These are phyloP conservation scores for Hibiscus tridactylites DNA, from an alignment of 345 rosid species.

Conservation along the genomic window DNA sequence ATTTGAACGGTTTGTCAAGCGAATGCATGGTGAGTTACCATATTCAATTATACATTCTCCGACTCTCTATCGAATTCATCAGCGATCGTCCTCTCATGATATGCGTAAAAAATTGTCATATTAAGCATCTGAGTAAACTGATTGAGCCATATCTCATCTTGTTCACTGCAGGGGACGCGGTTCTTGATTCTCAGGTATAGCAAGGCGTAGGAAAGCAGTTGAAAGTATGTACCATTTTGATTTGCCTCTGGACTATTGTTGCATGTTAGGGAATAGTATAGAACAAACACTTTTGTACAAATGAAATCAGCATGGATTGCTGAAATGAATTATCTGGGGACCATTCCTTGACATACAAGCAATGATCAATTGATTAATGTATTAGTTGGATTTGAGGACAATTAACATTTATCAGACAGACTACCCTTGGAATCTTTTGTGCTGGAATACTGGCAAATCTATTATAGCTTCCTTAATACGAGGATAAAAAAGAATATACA, in stretches of 20 bases:
- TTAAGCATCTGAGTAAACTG: neutral
- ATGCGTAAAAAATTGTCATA: neutral
- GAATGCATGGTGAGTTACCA: conserved; percentile 68
- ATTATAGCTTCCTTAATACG: too few species aligned
- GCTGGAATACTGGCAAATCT: neutral
- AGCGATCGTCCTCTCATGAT: neutral
- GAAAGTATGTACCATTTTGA: neutral
- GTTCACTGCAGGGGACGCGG: neutral
- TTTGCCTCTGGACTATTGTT: neutral
- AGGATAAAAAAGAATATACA: too few species aligned
- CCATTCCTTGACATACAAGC: neutral
- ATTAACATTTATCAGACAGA: neutral
- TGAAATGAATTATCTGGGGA: neutral
- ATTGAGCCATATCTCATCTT: neutral
- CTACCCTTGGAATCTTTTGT: neutral
- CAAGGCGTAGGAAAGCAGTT: neutral
- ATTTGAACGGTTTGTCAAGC: conserved; percentile 72
- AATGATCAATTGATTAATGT: neutral
- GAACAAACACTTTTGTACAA: conserved; percentile 1
- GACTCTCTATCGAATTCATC: neutral
- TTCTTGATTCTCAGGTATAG: conserved; percentile 1
- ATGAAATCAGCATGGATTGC: neutral
- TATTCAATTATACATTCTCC: neutral
- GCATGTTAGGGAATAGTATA: neutral
- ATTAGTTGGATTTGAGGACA: neutral